Evolutionary conservation across 169 alveolate genomes (phyloP).

Genomic region (Amoebophrya sp.): DNA sequence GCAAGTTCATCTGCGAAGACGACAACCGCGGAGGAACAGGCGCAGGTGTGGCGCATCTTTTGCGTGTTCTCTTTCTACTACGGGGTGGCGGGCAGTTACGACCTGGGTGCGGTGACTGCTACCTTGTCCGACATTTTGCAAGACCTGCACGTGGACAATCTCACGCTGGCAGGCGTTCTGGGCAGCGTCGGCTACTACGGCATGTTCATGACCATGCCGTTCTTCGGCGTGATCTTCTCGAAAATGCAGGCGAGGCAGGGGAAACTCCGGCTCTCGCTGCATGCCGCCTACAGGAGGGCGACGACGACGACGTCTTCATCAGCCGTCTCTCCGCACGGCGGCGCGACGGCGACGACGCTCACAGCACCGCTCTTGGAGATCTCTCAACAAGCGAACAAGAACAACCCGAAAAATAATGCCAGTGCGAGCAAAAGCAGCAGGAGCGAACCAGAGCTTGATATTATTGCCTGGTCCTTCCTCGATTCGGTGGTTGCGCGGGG

Average conservation of each 20-base stretch:
- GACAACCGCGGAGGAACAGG: too few relatives aligned
- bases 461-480: background rate
- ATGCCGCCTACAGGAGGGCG: too few relatives aligned
- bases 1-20: too few relatives aligned
- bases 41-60: background rate
- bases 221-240: background rate
- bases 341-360: too few relatives aligned
- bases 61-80: background rate
- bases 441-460: too few relatives aligned
- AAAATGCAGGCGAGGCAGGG: background rate
- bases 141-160: background rate
- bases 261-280: too few relatives aligned
- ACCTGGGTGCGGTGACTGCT: background rate
- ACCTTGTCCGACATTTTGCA: background rate
- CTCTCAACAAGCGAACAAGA: too few relatives aligned
- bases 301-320: too few relatives aligned
- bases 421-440: too few relatives aligned
- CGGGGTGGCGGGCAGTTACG: background rate
- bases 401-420: too few relatives aligned
- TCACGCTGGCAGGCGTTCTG: background rate
- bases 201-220: background rate
- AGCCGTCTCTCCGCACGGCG: too few relatives aligned
- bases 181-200: slow-evolving; percentile 21
- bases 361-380: too few relatives aligned
- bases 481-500: background rate